phyloP scores from a whole-genome alignment of 805 yeast genomes.

The Cyberlindnera nakhonratchasimensis region DNA sequence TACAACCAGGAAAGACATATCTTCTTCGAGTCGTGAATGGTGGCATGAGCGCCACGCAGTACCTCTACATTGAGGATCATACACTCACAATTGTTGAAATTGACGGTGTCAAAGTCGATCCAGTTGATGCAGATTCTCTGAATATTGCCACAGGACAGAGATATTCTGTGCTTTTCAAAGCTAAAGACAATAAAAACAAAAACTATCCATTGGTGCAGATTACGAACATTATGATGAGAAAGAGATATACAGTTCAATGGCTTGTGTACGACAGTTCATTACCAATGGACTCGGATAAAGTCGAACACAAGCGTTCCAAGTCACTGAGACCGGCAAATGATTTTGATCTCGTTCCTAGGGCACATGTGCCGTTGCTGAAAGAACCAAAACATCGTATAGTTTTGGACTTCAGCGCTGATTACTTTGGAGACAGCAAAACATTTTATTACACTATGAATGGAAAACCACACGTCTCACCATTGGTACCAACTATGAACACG shows the following conservation, averaged over 20 bases:
- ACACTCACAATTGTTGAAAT: conserved; percentile 52
- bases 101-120: conserved; percentile 55
- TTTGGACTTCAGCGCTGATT: conserved; percentile 53
- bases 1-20: conserved; percentile 44
- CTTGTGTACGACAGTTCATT: conserved; percentile 45
- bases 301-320: conserved; percentile 4
- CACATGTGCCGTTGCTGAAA: conserved; percentile 36
- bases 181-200: conserved; percentile 40
- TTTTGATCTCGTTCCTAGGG: conserved; percentile 35
- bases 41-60: conserved; percentile 58
- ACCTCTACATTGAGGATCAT: conserved; percentile 51
- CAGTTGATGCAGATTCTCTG: conserved; percentile 44
- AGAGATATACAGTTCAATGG: conserved; percentile 52
- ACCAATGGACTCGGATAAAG: conserved; percentile 43
- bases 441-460: conserved; percentile 70
- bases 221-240: conserved; percentile 65
- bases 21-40: conserved; percentile 48
- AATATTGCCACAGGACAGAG: conserved; percentile 74
- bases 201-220: conserved; percentile 49
- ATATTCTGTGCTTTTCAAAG: conserved; percentile 56
- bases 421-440: conserved; percentile 57
- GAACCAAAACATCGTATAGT: conserved; percentile 56
- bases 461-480: conserved; percentile 59
- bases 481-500: conserved; percentile 66
- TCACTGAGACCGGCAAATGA: conserved; percentile 33